Conservation (phyloP, 768 basidiomycete species). For the Suillus variegatus region DNA sequence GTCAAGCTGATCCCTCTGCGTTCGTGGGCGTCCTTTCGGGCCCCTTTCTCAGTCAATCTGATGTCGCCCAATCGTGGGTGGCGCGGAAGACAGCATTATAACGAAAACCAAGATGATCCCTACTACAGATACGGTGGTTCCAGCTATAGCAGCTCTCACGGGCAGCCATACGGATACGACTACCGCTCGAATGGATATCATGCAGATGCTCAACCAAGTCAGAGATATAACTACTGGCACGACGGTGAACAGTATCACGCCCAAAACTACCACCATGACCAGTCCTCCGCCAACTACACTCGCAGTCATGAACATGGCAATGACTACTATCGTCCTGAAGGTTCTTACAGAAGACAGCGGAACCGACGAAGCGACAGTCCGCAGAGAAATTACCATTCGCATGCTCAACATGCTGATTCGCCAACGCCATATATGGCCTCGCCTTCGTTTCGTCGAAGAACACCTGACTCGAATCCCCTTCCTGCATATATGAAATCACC, state of each 20-base stretch:
- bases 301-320: neutral
- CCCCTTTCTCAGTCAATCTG: neutral
- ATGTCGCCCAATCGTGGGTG: conserved; percentile 1
- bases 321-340: neutral
- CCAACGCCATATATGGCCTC: conserved; percentile 10
- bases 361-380: neutral
- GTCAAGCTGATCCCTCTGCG: neutral
- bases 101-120: neutral
- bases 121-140: neutral
- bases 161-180: neutral
- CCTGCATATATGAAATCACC: conserved; percentile 7
- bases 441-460: conserved; percentile 13
- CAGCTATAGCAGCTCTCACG: neutral
- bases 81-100: neutral
- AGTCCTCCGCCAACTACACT: neutral
- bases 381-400: conserved; percentile 1
- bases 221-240: neutral
- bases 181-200: neutral
- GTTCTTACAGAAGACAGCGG: neutral
- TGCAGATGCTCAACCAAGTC: neutral
- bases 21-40: neutral
- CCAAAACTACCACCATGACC: neutral
- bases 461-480: conserved; percentile 9
- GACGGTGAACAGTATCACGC: neutral
- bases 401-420: neutral